These are phyloP conservation scores for Orbilia ellipsospora DNA, from an alignment of 2,329 filamentous ascomycete species.

Conservation along the genomic window DNA sequence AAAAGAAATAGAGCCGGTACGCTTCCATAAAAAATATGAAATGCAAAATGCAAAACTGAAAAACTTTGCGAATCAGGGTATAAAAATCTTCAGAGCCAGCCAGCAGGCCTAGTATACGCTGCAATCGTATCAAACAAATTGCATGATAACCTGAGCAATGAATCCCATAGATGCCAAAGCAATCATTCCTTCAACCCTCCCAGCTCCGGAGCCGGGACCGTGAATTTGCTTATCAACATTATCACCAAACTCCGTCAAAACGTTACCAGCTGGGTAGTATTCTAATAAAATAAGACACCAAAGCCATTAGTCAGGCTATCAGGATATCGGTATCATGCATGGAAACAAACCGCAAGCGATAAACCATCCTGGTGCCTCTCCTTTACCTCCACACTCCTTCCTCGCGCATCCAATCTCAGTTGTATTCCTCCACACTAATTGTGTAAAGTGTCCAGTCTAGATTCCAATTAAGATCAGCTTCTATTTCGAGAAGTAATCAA, in stretches of 20 bases:
- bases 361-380: constrained; percentile 47
- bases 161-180: constrained; percentile 15
- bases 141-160: constrained; percentile 9
- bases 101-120: no score
- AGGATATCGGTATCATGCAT: neutral
- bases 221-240: constrained; percentile 46
- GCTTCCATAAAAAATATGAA: no score
- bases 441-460: constrained; percentile 75
- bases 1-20: no score
- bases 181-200: constrained; percentile 13
- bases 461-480: neutral
- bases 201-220: constrained; percentile 42
- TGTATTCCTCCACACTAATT: constrained; percentile 77
- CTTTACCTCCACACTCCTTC: constrained; percentile 51
- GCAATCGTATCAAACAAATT: constrained; percentile 15
- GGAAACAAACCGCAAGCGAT: constrained; percentile 44
- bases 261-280: constrained; percentile 47
- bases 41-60: no score
- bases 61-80: neutral
- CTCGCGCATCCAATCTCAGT: constrained; percentile 73
- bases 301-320: neutral
- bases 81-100: neutral
- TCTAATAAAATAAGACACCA: constrained; percentile 7
- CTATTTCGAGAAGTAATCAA: neutral
- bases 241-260: constrained; percentile 41